These are phyloP conservation scores for Russula sp. DNA, from an alignment of 768 basidiomycete genomes.

Conservation along the genomic window DNA sequence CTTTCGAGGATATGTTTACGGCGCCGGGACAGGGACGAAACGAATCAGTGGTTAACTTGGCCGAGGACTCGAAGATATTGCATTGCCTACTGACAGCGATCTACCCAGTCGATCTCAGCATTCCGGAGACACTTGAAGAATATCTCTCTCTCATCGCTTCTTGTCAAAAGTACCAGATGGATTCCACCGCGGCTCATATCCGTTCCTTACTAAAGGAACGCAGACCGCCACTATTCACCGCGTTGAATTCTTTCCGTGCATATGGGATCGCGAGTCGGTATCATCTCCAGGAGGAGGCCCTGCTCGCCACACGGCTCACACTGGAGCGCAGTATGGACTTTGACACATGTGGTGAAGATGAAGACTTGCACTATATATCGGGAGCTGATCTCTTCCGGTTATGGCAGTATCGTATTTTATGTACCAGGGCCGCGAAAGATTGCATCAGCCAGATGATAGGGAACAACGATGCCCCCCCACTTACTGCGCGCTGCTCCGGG, in stretches of 20 bases:
- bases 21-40: too few species aligned
- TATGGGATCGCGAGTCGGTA: constrained; percentile 16
- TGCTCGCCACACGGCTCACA: constrained; percentile 5
- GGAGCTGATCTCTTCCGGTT: constrained; percentile 11
- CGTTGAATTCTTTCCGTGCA: constrained; percentile 4
- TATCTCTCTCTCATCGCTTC: constrained; percentile 9
- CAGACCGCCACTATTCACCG: neutral
- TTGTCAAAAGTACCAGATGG: constrained; percentile 23
- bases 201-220: constrained; percentile 1
- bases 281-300: constrained; percentile 11
- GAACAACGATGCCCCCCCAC: too few species aligned
- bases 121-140: constrained; percentile 8
- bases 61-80: constrained; percentile 13
- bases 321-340: constrained; percentile 8
- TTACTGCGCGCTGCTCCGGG: too few species aligned
- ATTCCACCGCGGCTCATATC: neutral
- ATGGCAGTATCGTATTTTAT: neutral
- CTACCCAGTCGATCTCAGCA: neutral
- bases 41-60: too few species aligned
- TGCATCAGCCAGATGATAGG: too few species aligned
- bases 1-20: too few species aligned
- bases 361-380: neutral
- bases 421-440: neutral
- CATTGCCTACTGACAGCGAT: constrained; percentile 4
- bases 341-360: constrained; percentile 6